Percentiles rank a stretch among this genome's conserved stretches.
These are phyloP conservation scores for Gloeophyllum trabeum DNA, from an alignment of 768 basidiomycete genomes.

Conservation along the genomic window DNA sequence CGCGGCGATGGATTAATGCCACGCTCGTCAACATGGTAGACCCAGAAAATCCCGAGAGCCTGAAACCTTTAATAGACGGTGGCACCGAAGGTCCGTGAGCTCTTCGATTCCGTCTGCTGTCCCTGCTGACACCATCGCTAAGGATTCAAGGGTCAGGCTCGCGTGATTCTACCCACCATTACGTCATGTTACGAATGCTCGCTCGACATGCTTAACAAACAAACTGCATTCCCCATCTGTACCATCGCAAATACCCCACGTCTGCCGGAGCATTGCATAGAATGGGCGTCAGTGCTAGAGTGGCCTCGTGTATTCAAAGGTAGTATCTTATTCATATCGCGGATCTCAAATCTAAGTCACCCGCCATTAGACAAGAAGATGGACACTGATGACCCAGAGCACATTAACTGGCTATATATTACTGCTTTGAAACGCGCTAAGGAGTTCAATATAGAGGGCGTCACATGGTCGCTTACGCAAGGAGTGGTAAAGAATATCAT, in stretches of 20 bases:
- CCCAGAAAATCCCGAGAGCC: conserved; percentile 80
- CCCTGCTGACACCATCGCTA: neutral
- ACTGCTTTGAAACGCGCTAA: conserved; percentile 73
- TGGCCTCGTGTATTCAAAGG: conserved; percentile 94
- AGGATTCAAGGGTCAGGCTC: conserved; percentile 98
- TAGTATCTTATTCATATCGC: conserved; percentile 20
- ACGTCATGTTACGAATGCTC: conserved; percentile 98
- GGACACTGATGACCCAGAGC: conserved; percentile 95
- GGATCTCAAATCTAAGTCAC: neutral
- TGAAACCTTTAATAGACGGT: conserved; percentile 96
- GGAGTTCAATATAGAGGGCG: conserved; percentile 96
- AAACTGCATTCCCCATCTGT: conserved; percentile 94
- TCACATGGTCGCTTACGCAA: conserved; percentile 95
- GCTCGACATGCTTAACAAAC: conserved; percentile 97
- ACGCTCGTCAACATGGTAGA: conserved; percentile 94
- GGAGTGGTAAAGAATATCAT: conserved; percentile 99
- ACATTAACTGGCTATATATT: conserved; percentile 89
- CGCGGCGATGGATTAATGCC: conserved; percentile 97
- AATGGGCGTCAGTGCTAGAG: conserved; percentile 98
- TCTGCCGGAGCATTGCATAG: conserved; percentile 96
- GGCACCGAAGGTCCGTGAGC: conserved; percentile 89
- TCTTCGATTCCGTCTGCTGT: neutral
- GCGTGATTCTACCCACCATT: conserved; percentile 91
- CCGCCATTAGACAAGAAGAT: conserved; percentile 71
- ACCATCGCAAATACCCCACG: conserved; percentile 99